Evolutionary conservation across 2,329 filamentous ascomycete genomes (phyloP).

Genomic region (Pseudocercospora fijiensis): DNA sequence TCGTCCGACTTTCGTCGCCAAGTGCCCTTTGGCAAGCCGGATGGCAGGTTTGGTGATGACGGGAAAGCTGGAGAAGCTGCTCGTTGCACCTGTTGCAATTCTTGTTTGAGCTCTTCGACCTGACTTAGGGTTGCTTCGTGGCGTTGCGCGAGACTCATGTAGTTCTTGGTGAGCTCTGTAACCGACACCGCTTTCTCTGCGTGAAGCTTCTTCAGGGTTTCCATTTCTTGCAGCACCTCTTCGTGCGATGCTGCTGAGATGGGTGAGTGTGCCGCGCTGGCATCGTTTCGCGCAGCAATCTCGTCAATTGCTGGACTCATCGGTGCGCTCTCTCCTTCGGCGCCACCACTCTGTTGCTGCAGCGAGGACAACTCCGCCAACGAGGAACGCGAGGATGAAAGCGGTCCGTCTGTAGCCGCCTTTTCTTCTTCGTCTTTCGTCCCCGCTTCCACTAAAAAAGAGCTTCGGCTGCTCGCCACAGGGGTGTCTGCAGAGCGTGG

Average conservation of each 20-base stretch:
- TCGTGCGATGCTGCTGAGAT: slow-evolving; percentile 44
- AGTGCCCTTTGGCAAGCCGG: slow-evolving; percentile 59
- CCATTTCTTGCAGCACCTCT: slow-evolving; percentile 70
- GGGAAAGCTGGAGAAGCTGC: slow-evolving; percentile 31
- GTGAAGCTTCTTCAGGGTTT: slow-evolving; percentile 67
- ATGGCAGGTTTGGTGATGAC: slow-evolving; percentile 24
- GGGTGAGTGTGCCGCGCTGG: slow-evolving; percentile 14
- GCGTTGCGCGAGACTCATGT: slow-evolving; percentile 76
- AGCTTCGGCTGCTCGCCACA: slow-evolving; percentile 64
- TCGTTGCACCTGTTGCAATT: slow-evolving; percentile 66
- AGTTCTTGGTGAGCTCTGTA: slow-evolving; percentile 70
- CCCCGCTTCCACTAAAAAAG: slow-evolving; percentile 80
- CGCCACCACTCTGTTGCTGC: slow-evolving; percentile 64
- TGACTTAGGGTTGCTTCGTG: slow-evolving; percentile 80
- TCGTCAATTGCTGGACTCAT: slow-evolving; percentile 18
- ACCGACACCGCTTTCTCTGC: slow-evolving; percentile 76
- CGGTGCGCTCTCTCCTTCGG: slow-evolving; percentile 21
- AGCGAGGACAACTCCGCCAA: slow-evolving; percentile 91
- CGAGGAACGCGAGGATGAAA: slow-evolving; percentile 82
- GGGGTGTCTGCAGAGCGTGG: slow-evolving; percentile 41
- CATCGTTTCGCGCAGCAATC: slow-evolving; percentile 7
- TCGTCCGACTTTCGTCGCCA: slow-evolving; percentile 38
- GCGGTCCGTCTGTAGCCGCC: slow-evolving; percentile 53
- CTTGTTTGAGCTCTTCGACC: slow-evolving; percentile 86
- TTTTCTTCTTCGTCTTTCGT: slow-evolving; percentile 68